Evolutionary conservation across 179 eudicot genomes (phyloP), one percentile per base, ranked within the genome.

Genomic region (Drosera spatulata): DNA sequence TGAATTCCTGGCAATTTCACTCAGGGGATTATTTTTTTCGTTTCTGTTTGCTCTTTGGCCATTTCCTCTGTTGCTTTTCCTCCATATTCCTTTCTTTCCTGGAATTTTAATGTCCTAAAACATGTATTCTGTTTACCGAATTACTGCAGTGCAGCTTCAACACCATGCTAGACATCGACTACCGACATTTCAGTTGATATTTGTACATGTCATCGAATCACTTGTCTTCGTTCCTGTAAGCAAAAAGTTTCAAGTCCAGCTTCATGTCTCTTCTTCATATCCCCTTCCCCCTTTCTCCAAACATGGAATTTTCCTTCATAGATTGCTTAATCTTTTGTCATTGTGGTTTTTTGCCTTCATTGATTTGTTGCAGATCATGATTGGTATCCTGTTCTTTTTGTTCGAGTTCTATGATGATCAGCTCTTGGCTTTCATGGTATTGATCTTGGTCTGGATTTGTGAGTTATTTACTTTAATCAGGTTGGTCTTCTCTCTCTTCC

Each of bases 81-180:
- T 10, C 49, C 39, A 58, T 45, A 10, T 53, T 65, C 44, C 41
- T 48, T 55, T 50, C 39, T 43, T 55, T 33, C 43, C 15, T 40
- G 53, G 10, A 47, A 52, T 14, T 58, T 71, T 53, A 42, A 8
- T 55, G 5, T 5, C 8, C 41, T 33, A 10, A 37, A 10, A 55
- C 14, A 3, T 0, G 46, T 3, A 3, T 11, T 6, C 9, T 39
- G 45, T 62, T 66, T 63, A 38, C 43, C 47, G 51, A 58, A 72
- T 61, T 61, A 63, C 50, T 79, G 73, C 95, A 93, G 99, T 86
- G 77, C 99, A 93, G 87, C 99, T 93, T 68, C 99, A 93, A 66
- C 99, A 93, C 71, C 99, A 93, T 75, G 99, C 99, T 78, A 96
- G 93, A 33, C 95, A 88, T 68, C 85, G 83, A 65, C 96, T 93